A percentile compares a stretch with the other conserved stretches of the same genome.
Evolutionary conservation across 306 rosid genomes (phyloP).

Genomic region (Trifolium pratense): DNA sequence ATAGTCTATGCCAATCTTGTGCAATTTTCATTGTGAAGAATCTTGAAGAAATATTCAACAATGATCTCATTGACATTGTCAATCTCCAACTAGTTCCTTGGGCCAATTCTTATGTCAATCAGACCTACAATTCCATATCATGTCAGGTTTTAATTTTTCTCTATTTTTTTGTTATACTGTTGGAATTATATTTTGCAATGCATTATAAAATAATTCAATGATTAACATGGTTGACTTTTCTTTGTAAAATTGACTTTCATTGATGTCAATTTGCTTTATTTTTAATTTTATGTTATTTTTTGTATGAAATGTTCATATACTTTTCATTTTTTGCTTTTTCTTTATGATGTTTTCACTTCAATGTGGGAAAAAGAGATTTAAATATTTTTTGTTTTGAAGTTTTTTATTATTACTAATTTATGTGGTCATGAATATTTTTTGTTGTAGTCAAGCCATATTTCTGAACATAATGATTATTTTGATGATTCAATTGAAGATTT

Average conservation of each 20-base stretch:
- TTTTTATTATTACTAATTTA: conserved; percentile 11
- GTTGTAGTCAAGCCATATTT: conserved; percentile 9
- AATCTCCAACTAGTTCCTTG: conserved; percentile 66
- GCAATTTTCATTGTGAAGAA: conserved; percentile 53
- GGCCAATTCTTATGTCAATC: conserved; percentile 49
- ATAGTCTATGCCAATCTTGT: conserved; percentile 44
- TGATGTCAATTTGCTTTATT: not conserved
- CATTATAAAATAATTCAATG: not conserved
- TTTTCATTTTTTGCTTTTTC: not conserved
- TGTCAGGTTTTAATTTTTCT: conserved; percentile 60
- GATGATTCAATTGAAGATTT: no score
- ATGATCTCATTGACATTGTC: conserved; percentile 50
- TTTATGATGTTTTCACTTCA: not conserved
- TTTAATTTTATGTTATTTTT: not conserved
- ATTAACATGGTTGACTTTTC: not conserved
- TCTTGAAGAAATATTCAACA: conserved; percentile 49
- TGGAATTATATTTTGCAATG: not conserved
- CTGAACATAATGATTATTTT: conserved; percentile 20
- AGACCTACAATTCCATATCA: conserved; percentile 40
- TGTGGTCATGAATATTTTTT: conserved; percentile 8
- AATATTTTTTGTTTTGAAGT: not conserved
- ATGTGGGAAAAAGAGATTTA: not conserved
- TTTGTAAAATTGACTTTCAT: not conserved
- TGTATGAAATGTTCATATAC: not conserved
- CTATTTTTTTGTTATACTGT: not conserved